A percentile compares a stretch with the other conserved stretches of the same genome.
Evolutionary conservation across 2,329 filamentous ascomycete species (phyloP).

Genomic region (Botryotinia calthae): DNA sequence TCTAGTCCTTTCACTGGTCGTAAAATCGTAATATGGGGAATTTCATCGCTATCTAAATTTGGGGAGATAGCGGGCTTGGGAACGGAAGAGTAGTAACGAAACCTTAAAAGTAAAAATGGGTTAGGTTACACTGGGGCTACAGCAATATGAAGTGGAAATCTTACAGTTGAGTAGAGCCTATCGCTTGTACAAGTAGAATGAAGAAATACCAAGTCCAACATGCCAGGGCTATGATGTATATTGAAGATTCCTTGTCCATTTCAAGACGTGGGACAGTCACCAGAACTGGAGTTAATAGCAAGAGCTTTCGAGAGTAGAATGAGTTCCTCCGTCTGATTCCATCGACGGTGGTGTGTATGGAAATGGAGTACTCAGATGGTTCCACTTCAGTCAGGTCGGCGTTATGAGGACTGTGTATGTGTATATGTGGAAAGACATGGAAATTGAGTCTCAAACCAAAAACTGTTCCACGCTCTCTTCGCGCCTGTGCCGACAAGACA

Average conservation of each 20-base stretch:
- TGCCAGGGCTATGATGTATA: slow-evolving; percentile 43
- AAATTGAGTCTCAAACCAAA: neutral
- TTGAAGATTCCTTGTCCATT: slow-evolving; percentile 27
- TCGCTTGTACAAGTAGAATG: slow-evolving; percentile 53
- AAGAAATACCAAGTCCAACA: slow-evolving; percentile 53
- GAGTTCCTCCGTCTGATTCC: neutral
- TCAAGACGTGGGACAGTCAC: neutral
- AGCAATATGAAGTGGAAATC: slow-evolving; percentile 1
- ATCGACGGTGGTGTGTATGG: neutral
- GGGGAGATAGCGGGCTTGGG: slow-evolving; percentile 52
- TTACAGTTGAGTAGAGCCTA: slow-evolving; percentile 58
- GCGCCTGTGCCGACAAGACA: neutral
- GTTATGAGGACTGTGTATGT: neutral
- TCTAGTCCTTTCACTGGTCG: slow-evolving; percentile 92
- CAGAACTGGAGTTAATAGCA: neutral
- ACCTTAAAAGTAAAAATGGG: slow-evolving; percentile 41
- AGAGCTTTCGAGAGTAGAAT: neutral
- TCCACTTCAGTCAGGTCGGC: neutral
- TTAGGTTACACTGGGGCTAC: neutral
- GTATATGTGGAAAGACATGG: neutral
- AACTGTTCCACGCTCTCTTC: neutral
- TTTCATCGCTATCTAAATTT: slow-evolving; percentile 48
- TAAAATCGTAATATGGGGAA: slow-evolving; percentile 85
- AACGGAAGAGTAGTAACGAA: slow-evolving; percentile 52
- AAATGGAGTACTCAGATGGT: neutral